Base-by-base conservation (phyloP, 2,329 filamentous ascomycete species). In the Shiraia sp. region DNA sequence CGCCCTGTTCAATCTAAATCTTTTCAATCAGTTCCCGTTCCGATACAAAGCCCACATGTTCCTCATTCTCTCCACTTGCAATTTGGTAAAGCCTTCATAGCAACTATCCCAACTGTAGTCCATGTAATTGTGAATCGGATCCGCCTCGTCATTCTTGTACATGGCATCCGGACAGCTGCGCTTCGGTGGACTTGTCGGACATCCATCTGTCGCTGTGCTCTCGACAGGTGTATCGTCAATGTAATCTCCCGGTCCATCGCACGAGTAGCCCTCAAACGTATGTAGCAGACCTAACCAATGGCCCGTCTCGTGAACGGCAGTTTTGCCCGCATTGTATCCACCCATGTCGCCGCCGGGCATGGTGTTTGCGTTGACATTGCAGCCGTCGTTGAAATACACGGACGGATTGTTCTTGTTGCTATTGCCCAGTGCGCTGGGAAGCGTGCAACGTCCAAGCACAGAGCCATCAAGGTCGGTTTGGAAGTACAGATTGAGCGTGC, bases 51-150 rank as follows among this genome's bases (percentile, higher is more conserved):
- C 62, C 74, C 75, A 82, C 69, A 81, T 73, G 51, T 61, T 74
- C 50, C 72, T 66, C 72, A 82, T 80, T 37, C 79, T 63, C 42
- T 68, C 58, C 14, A 72, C 65, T 68, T 82, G 79, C 27, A 70
- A 66, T 2, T 65, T 55, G 6, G 78, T 79, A 48, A 82, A 82
- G 2, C 61, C 68, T 49, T 71, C 69, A 59, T 82, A 81, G 48
- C 79, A 82, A 14, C 69, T 72, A 68, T 82, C 79, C 6, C 69
- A 74, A 4, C 72, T 75, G 58, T 82, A 81, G 61, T 83, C 80
- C 79, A 83, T 82, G 53, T 77, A 82, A 55, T 82, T 80, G 45
- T 79, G 75, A 40, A 82, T 76, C 3, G 76, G 68, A 61, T 82
- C 80, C 10, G 70, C 38, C 45, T 47, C 45, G 4, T 42, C 53